phyloP scores from a whole-genome alignment of 163 green algal species.

The Prototheca cutis region DNA sequence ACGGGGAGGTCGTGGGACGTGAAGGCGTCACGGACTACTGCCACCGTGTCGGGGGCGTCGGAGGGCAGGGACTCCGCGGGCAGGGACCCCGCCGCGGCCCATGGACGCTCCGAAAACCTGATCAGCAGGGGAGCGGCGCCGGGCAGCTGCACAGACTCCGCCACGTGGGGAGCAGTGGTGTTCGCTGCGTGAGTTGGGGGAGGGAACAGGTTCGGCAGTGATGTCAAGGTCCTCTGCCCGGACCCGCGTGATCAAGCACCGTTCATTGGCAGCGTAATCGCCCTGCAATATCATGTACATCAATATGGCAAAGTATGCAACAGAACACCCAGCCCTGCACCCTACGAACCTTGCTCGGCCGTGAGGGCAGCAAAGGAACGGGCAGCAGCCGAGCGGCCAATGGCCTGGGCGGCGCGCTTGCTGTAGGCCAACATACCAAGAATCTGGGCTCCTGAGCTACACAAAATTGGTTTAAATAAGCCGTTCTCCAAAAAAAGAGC shows the following conservation, averaged over 20 bases:
- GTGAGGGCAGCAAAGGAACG: neutral
- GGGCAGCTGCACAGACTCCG: neutral
- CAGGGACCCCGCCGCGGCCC: neutral
- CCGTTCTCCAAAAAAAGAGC: neutral
- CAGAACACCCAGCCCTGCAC: neutral
- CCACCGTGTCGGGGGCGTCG: slow-evolving; percentile 16
- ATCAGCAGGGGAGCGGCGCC: neutral
- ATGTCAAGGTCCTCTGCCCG: no score
- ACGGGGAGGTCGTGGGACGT: slow-evolving; percentile 37
- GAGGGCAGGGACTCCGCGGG: neutral
- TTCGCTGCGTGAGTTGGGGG: neutral
- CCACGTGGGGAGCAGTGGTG: neutral
- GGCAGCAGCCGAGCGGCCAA: neutral
- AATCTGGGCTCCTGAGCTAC: no score
- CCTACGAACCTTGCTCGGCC: neutral
- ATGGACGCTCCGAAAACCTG: neutral
- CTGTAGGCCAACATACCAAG: neutral
- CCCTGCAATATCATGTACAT: neutral
- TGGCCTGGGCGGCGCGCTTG: neutral
- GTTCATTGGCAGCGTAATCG: neutral
- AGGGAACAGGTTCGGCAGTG: neutral
- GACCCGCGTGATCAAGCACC: no score
- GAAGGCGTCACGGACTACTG: slow-evolving; percentile 64
- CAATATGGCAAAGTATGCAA: neutral
- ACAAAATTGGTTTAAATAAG: no score